phyloP scores from a whole-genome alignment of 192 early-diverging fungal species.

The Rhizophagus prolifer region DNA sequence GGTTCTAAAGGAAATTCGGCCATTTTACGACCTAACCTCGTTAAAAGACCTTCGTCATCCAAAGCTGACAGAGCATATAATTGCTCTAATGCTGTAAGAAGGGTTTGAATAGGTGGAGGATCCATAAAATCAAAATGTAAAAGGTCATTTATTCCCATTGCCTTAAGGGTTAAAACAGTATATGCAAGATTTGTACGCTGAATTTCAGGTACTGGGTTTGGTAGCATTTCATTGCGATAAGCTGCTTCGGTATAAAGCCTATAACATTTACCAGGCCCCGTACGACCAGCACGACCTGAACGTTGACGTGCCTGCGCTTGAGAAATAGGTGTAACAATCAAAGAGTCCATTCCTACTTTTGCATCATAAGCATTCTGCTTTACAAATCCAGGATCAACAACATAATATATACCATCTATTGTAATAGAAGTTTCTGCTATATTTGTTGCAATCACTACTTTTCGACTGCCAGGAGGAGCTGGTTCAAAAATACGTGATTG shows the following conservation, averaged over 20 bases:
- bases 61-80: conserved; percentile 91
- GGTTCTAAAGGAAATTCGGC: conserved; percentile 96
- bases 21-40: conserved; percentile 92
- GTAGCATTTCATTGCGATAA: conserved; percentile 90
- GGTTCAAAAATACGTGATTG: conserved; percentile 97
- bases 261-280: conserved; percentile 93
- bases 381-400: conserved; percentile 93
- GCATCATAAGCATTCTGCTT: conserved; percentile 98
- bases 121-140: conserved; percentile 98
- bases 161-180: conserved; percentile 90
- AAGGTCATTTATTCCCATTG: conserved; percentile 90
- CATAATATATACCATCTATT: conserved; percentile 96
- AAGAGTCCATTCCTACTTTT: conserved; percentile 95
- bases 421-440: conserved; percentile 99
- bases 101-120: conserved; percentile 88
- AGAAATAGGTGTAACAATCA: conserved; percentile 87
- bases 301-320: conserved; percentile 94
- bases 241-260: conserved; percentile 93
- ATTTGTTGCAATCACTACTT: conserved; percentile 96
- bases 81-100: conserved; percentile 91
- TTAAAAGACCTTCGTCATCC: conserved; percentile 87
- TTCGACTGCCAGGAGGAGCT: conserved; percentile 73
- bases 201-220: conserved; percentile 95
- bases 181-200: conserved; percentile 93
- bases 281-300: conserved; percentile 95